Percentiles rank a stretch among this genome's conserved stretches.
These are phyloP conservation scores for Apiospora aurea DNA, from an alignment of 2,329 filamentous ascomycete genomes.

Conservation along the genomic window DNA sequence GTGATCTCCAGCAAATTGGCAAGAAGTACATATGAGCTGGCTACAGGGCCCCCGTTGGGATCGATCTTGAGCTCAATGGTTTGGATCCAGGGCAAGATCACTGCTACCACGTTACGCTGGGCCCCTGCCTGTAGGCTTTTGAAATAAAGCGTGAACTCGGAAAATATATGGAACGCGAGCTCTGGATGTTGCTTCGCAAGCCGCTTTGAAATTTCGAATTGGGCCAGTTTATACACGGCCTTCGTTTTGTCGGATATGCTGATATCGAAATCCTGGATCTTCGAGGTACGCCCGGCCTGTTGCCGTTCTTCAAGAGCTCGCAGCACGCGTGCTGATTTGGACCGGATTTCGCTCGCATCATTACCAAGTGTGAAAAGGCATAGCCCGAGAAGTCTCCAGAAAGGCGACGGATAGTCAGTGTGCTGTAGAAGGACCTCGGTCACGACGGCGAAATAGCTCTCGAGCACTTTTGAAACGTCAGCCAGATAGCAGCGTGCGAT, in stretches of 20 bases:
- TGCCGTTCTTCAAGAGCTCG: constrained; percentile 84
- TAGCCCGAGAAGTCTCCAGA: constrained; percentile 89
- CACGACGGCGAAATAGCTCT: constrained; percentile 95
- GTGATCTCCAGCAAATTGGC: constrained; percentile 97
- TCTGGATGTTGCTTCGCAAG: constrained; percentile 89
- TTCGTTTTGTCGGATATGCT: constrained; percentile 99
- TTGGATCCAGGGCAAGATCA: constrained; percentile 95
- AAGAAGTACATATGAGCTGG: constrained; percentile 91
- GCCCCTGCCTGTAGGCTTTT: constrained; percentile 82
- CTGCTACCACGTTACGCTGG: constrained; percentile 92
- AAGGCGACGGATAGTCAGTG: constrained; percentile 81
- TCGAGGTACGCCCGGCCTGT: constrained; percentile 75
- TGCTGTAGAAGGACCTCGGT: constrained; percentile 86
- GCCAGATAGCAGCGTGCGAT: constrained; percentile 90
- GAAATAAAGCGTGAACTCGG: constrained; percentile 93
- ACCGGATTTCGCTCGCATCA: constrained; percentile 85
- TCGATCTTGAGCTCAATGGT: constrained; percentile 91
- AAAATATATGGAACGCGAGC: constrained; percentile 91
- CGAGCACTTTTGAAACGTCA: constrained; percentile 81
- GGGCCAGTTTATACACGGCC: constrained; percentile 95
- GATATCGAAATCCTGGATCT: constrained; percentile 96
- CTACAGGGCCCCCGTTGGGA: constrained; percentile 88
- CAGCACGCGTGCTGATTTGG: constrained; percentile 84
- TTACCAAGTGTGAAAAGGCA: constrained; percentile 93
- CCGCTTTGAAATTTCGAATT: constrained; percentile 94